Percentiles rank a stretch among this genome's conserved stretches.
These are phyloP conservation scores for Mollisiaceae sp. DNA, from an alignment of 2,329 filamentous ascomycete genomes.

Conservation along the genomic window DNA sequence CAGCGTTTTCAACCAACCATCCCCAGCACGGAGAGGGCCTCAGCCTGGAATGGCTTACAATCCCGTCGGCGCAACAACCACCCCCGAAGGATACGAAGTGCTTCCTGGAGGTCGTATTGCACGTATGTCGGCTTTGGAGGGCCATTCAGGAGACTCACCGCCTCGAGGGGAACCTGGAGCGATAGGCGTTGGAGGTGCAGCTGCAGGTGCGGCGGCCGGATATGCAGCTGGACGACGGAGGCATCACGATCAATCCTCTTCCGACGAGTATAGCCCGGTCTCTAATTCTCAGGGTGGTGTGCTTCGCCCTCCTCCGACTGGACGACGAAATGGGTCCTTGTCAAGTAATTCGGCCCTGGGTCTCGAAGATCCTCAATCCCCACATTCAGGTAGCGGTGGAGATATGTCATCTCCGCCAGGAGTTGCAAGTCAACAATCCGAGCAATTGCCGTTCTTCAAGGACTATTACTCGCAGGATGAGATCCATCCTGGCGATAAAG, in stretches of 20 bases:
- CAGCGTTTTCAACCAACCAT: slow-evolving; percentile 89
- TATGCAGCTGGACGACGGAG: slow-evolving; percentile 52
- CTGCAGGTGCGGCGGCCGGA: slow-evolving; percentile 54
- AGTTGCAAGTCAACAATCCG: slow-evolving; percentile 86
- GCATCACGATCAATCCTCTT: slow-evolving; percentile 66
- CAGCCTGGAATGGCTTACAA: slow-evolving; percentile 50
- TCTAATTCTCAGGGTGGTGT: slow-evolving; percentile 64
- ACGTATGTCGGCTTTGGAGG: slow-evolving; percentile 93
- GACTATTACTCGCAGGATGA: slow-evolving; percentile 99
- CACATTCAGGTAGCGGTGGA: slow-evolving; percentile 66
- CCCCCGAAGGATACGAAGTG: slow-evolving; percentile 66
- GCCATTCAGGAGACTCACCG: slow-evolving; percentile 67
- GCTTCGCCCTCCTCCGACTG: slow-evolving; percentile 61
- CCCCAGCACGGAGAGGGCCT: slow-evolving; percentile 59
- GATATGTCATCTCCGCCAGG: slow-evolving; percentile 86
- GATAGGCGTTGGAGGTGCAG: slow-evolving; percentile 47
- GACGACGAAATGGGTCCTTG: slow-evolving; percentile 82
- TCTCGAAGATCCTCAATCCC: slow-evolving; percentile 73
- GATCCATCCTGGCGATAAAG: slow-evolving; percentile 88
- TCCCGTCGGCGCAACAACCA: slow-evolving; percentile 43
- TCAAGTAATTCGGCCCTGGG: slow-evolving; percentile 82
- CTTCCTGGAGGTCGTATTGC: slow-evolving; percentile 89
- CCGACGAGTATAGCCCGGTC: slow-evolving; percentile 76
- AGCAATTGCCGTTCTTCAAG: slow-evolving; percentile 95
- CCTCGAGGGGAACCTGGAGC: slow-evolving; percentile 27